A percentile compares a stretch with the other conserved stretches of the same genome.
phyloP scores from a whole-genome alignment of 805 yeast species.

The Lipomyces mesembrius region DNA sequence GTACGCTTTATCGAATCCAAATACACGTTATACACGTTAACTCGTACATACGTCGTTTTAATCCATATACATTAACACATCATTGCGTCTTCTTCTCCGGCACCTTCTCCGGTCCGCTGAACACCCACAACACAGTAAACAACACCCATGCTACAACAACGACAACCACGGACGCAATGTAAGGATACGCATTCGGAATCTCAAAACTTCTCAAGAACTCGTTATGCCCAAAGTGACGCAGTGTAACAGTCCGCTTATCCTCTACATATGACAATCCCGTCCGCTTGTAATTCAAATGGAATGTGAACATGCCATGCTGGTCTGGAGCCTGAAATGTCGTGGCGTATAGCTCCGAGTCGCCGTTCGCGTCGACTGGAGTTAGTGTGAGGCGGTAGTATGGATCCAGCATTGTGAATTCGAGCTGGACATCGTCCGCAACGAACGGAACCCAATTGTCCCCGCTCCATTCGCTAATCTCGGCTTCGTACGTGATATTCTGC shows the following conservation, averaged over 20 bases:
- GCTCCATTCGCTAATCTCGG: conserved; percentile 52
- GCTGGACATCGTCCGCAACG: conserved; percentile 65
- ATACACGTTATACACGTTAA: background rate
- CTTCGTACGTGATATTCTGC: conserved; percentile 64
- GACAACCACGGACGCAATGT: conserved; percentile 67
- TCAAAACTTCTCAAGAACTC: conserved; percentile 94
- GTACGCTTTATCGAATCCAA: background rate
- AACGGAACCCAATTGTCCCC: conserved; percentile 73
- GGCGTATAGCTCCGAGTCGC: conserved; percentile 52
- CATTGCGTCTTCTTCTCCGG: conserved; percentile 23
- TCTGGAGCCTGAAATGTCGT: conserved; percentile 77
- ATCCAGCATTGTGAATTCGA: conserved; percentile 87
- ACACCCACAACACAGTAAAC: conserved; percentile 64
- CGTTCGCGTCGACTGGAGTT: conserved; percentile 49
- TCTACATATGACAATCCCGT: conserved; percentile 71
- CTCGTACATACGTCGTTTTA: background rate
- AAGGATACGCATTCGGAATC: conserved; percentile 91
- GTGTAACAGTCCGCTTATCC: conserved; percentile 72
- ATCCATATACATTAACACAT: conserved; percentile 1
- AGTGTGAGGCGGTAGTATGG: conserved; percentile 88
- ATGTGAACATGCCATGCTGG: conserved; percentile 96
- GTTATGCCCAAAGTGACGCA: conserved; percentile 93
- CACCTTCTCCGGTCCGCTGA: conserved; percentile 10
- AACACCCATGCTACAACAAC: conserved; percentile 78
- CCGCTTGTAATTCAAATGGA: conserved; percentile 75